Evolutionary conservation across 495 filamentous ascomycete genomes (phyloP).

Genomic region (Penicillium cataractarum): DNA sequence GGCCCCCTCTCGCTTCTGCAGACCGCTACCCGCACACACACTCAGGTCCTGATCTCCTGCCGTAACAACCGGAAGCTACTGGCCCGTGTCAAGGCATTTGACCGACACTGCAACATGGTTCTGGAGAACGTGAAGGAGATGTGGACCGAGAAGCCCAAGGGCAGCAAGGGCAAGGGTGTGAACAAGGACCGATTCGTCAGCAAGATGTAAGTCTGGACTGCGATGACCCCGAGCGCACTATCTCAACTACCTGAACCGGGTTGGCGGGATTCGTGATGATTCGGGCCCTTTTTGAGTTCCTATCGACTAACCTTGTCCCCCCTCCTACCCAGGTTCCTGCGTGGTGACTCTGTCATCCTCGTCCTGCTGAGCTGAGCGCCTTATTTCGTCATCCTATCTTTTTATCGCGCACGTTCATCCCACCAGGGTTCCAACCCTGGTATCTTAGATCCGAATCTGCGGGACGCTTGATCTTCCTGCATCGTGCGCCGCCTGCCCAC

Average conservation of each 20-base stretch:
- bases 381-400: conserved; percentile 11
- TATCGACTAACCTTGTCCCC: conserved; percentile 11
- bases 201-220: conserved; percentile 77
- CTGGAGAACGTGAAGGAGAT: conserved; percentile 98
- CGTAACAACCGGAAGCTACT: conserved; percentile 87
- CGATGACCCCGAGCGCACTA: not conserved
- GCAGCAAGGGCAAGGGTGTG: conserved; percentile 85
- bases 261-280: not conserved
- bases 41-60: conserved; percentile 87
- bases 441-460: conserved; percentile 13
- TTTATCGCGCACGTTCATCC: conserved; percentile 15
- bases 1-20: conserved; percentile 91
- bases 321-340: conserved; percentile 69
- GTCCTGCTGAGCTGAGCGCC: conserved; percentile 77
- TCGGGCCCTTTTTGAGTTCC: not conserved
- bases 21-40: conserved; percentile 83
- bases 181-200: conserved; percentile 99
- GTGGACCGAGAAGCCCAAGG: conserved; percentile 96
- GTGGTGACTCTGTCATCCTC: conserved; percentile 92
- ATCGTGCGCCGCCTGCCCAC: conserved; percentile 19
- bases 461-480: conserved; percentile 20
- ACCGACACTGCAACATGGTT: conserved; percentile 98
- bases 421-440: conserved; percentile 23
- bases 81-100: conserved; percentile 82
- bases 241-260: not conserved